A percentile compares a stretch with the other conserved stretches of the same genome.
Evolutionary conservation across 768 basidiomycete genomes (phyloP).

Genomic region (Mycena chlorophos): DNA sequence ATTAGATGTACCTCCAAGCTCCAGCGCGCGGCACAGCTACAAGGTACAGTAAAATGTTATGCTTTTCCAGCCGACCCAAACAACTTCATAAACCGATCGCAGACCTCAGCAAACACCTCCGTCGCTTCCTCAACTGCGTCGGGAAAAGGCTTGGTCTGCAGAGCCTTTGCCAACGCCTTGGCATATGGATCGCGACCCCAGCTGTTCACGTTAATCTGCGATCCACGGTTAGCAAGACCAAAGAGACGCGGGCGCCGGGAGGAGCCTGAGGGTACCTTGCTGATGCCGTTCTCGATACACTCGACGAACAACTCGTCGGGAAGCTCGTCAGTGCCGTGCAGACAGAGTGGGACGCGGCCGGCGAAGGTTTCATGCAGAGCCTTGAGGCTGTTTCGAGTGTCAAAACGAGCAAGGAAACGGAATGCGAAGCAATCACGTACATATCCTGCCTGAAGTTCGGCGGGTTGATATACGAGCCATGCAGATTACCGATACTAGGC

Average conservation of each 20-base stretch:
- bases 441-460: constrained; percentile 49
- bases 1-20: too few relatives aligned
- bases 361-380: constrained; percentile 38
- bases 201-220: constrained; percentile 47
- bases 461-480: constrained; percentile 45
- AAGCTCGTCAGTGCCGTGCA: constrained; percentile 48
- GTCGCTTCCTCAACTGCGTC: constrained; percentile 47
- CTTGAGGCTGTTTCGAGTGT: constrained; percentile 31
- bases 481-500: constrained; percentile 50
- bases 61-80: constrained; percentile 46
- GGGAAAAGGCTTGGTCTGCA: constrained; percentile 41
- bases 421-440: constrained; percentile 25
- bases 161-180: constrained; percentile 32
- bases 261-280: constrained; percentile 41
- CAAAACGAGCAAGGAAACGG: background rate
- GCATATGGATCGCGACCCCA: constrained; percentile 49
- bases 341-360: constrained; percentile 38
- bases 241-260: background rate
- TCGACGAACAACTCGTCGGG: constrained; percentile 45
- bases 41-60: too few relatives aligned
- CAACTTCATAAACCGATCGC: constrained; percentile 41
- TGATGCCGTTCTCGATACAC: constrained; percentile 47
- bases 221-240: background rate
- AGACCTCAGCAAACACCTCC: constrained; percentile 41
- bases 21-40: too few relatives aligned